phyloP scores from a whole-genome alignment of 768 basidiomycete species.

The Suillus plorans region DNA sequence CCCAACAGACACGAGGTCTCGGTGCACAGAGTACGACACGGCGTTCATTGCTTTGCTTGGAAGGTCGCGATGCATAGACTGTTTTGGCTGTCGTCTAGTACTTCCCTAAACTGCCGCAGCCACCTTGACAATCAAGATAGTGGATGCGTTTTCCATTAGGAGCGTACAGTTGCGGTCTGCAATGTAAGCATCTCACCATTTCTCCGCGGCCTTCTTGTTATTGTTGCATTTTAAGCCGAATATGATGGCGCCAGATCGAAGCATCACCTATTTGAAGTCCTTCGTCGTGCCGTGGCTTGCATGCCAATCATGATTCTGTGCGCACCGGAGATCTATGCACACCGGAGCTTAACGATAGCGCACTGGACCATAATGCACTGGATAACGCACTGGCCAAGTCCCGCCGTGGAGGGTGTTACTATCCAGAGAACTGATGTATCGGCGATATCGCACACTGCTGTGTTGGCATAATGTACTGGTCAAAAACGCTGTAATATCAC shows the following conservation, averaged over 20 bases:
- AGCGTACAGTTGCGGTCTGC: neutral
- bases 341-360: neutral
- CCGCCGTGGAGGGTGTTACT: neutral
- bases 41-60: slow-evolving; percentile 1
- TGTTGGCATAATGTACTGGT: neutral
- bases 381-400: neutral
- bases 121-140: neutral
- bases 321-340: neutral
- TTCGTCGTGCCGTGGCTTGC: neutral
- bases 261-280: neutral
- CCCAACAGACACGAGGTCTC: slow-evolving; percentile 2
- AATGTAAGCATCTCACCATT: neutral
- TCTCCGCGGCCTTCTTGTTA: neutral
- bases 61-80: neutral
- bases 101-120: neutral
- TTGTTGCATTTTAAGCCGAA: neutral
- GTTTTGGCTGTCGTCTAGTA: neutral
- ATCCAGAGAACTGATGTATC: neutral
- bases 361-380: neutral
- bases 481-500: neutral
- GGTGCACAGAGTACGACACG: slow-evolving; percentile 1
- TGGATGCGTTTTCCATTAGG: neutral
- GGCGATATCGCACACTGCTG: neutral
- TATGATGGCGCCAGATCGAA: neutral
- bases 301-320: neutral